These are phyloP conservation scores for Starmerella floris DNA, from an alignment of 805 yeast species.

Conservation along the genomic window DNA sequence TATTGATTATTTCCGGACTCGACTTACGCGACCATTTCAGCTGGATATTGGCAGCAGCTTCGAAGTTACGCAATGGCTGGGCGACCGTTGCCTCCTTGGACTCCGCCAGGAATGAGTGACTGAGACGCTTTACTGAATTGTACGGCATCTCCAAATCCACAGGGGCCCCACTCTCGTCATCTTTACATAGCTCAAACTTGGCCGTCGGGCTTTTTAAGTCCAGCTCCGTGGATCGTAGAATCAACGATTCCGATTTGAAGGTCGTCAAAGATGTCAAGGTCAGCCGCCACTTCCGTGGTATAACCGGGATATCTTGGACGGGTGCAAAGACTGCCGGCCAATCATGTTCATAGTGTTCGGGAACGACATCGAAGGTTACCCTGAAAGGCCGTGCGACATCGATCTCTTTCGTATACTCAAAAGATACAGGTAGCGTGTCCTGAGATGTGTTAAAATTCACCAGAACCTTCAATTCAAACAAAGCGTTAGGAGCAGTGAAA, in stretches of 20 bases:
- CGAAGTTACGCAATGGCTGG: conserved; percentile 11
- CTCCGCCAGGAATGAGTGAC: conserved; percentile 8
- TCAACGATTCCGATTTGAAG: conserved; percentile 12
- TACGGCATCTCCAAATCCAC: conserved; percentile 4
- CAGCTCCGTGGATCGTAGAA: conserved; percentile 5
- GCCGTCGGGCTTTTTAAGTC: conserved; percentile 5
- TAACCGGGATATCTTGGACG: conserved; percentile 22
- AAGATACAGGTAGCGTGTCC: conserved; percentile 23
- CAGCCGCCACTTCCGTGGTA: conserved; percentile 28
- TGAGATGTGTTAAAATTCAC: conserved; percentile 18
- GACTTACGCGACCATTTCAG: conserved; percentile 26
- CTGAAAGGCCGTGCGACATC: conserved; percentile 29
- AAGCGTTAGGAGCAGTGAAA: conserved; percentile 7
- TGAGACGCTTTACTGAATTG: conserved; percentile 7
- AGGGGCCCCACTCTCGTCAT: background rate
- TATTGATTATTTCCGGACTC: conserved; percentile 14
- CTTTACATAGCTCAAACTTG: conserved; percentile 1
- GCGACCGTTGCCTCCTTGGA: background rate
- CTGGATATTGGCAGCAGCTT: conserved; percentile 23
- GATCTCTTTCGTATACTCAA: conserved; percentile 18
- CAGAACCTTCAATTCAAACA: conserved; percentile 10
- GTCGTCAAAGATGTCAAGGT: conserved; percentile 23
- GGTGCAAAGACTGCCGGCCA: conserved; percentile 32
- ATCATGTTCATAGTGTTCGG: conserved; percentile 24
- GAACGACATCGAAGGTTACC: conserved; percentile 27